Evolutionary conservation across 2,329 filamentous ascomycete species (phyloP).

Genomic region (Lachnellula cervina): DNA sequence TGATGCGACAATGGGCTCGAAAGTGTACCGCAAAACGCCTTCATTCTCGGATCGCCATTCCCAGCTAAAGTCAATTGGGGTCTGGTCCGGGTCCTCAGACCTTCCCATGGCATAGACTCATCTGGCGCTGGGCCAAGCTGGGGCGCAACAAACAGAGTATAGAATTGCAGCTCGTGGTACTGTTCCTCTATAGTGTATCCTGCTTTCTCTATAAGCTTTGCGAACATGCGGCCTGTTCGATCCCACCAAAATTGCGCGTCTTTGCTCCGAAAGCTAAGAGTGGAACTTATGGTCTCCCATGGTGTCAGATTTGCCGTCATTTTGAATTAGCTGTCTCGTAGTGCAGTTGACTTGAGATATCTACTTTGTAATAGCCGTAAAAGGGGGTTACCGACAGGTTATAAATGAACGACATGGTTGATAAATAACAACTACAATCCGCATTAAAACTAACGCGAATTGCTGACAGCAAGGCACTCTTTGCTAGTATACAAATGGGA

Average conservation of each 20-base stretch:
- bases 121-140: conserved; percentile 23
- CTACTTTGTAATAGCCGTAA: too few species aligned
- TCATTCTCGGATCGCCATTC: conserved; percentile 20
- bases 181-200: conserved; percentile 23
- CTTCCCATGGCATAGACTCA: conserved; percentile 18
- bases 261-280: conserved; percentile 19
- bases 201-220: conserved; percentile 24
- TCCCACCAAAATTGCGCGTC: conserved; percentile 27
- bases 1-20: conserved; percentile 22
- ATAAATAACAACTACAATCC: too few species aligned
- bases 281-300: conserved; percentile 20
- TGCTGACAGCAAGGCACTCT: too few species aligned
- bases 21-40: conserved; percentile 22
- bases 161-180: conserved; percentile 26
- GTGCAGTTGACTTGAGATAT: too few species aligned
- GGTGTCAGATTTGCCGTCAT: conserved; percentile 1
- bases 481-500: too few species aligned
- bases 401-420: too few species aligned
- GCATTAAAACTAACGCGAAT: too few species aligned
- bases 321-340: too few species aligned
- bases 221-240: conserved; percentile 22
- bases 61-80: conserved; percentile 26
- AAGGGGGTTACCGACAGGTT: too few species aligned
- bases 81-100: conserved; percentile 24
- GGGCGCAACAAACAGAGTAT: conserved; percentile 21